Evolutionary conservation across 2,329 filamentous ascomycete species (phyloP).

Genomic region (Epichloe elymi): DNA sequence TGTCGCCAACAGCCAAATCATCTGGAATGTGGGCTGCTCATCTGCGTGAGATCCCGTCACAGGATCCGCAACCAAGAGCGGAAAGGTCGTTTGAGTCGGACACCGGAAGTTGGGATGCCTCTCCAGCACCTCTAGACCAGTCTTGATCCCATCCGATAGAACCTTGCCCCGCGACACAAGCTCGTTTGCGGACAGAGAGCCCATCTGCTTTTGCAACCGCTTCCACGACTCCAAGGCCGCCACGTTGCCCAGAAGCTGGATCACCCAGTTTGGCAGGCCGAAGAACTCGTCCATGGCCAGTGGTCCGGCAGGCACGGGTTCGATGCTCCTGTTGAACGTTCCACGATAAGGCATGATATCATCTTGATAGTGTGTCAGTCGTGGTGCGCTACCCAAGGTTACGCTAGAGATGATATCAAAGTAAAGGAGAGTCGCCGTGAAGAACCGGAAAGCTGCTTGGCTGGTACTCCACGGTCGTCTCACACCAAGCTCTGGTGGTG

Average conservation of each 20-base stretch:
- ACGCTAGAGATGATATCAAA: slow-evolving; percentile 38
- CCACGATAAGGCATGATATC: slow-evolving; percentile 23
- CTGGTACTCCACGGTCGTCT: slow-evolving; percentile 29
- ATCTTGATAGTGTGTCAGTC: slow-evolving; percentile 28
- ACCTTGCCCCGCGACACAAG: slow-evolving; percentile 30
- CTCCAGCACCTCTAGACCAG: slow-evolving; percentile 19
- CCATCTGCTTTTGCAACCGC: slow-evolving; percentile 27
- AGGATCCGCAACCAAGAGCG: slow-evolving; percentile 8
- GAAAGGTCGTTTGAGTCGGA: neutral
- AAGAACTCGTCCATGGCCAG: slow-evolving; percentile 37
- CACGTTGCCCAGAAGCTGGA: slow-evolving; percentile 41
- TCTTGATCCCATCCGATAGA: slow-evolving; percentile 26
- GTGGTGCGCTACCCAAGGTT: slow-evolving; percentile 27
- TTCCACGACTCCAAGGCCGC: slow-evolving; percentile 43
- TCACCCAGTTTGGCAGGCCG: slow-evolving; percentile 43
- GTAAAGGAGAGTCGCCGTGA: slow-evolving; percentile 31
- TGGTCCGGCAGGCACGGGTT: slow-evolving; percentile 13
- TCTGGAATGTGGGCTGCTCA: slow-evolving; percentile 17
- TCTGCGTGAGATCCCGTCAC: slow-evolving; percentile 10
- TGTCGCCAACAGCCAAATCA: slow-evolving; percentile 35
- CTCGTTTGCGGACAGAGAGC: slow-evolving; percentile 31
- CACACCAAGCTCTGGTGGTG: slow-evolving; percentile 19
- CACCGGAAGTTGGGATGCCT: slow-evolving; percentile 4
- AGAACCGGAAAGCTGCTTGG: slow-evolving; percentile 35
- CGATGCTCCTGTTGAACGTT: slow-evolving; percentile 6